A percentile compares a stretch with the other conserved stretches of the same genome.
phyloP scores from a whole-genome alignment of 1,284 basidiomycete species.

The Apiotrichum sp. region DNA sequence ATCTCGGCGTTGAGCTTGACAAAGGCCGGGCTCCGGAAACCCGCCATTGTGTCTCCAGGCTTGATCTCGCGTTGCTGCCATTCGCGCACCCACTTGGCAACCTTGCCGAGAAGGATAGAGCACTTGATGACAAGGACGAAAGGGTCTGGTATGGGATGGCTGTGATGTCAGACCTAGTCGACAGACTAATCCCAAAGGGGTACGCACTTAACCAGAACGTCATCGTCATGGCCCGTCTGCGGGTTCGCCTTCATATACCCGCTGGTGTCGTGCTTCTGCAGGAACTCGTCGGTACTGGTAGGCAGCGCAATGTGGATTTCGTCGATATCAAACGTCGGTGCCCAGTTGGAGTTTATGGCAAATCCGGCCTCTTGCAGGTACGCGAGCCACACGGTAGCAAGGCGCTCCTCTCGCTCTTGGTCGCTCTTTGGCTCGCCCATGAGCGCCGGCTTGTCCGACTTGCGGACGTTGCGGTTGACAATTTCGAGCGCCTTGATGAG shows the following conservation, averaged over 20 bases:
- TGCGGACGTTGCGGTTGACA: conserved; percentile 22
- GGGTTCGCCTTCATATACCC: conserved; percentile 26
- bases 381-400: conserved; percentile 35
- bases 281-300: conserved; percentile 23
- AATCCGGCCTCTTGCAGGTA: conserved; percentile 32
- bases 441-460: conserved; percentile 27
- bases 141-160: conserved; percentile 33
- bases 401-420: conserved; percentile 33
- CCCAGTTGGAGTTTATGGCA: conserved; percentile 29
- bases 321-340: conserved; percentile 20
- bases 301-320: conserved; percentile 30
- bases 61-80: conserved; percentile 35
- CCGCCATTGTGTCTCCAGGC: conserved; percentile 26
- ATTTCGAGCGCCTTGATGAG: conserved; percentile 36
- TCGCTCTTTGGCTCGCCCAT: conserved; percentile 18
- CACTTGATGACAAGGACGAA: conserved; percentile 34
- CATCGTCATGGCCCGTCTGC: conserved; percentile 26
- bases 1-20: conserved; percentile 27
- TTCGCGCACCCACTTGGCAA: conserved; percentile 25
- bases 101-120: conserved; percentile 21
- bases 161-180: conserved; percentile 8
- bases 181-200: background rate
- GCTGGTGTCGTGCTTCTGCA: conserved; percentile 4
- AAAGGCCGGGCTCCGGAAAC: conserved; percentile 20
- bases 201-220: conserved; percentile 19